Evolutionary conservation across 768 basidiomycete species (phyloP), one percentile per base, ranked within the genome.

Genomic region (Amanita polypyramis): DNA sequence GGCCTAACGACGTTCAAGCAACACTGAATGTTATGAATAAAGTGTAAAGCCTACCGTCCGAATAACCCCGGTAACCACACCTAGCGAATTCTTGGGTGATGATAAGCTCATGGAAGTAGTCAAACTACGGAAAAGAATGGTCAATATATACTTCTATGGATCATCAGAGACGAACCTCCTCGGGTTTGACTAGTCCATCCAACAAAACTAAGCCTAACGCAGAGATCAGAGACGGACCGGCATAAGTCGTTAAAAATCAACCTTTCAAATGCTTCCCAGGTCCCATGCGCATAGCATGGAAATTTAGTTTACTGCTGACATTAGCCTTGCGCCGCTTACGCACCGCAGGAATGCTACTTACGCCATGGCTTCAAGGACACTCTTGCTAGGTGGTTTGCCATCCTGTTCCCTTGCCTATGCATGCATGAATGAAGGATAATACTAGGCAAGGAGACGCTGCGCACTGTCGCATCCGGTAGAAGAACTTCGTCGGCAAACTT

Each of bases 211-310:
- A 70, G 5, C 91, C 91, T 61, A 35, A 20, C 23, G 38, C 17
- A 17, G 7, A 34, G 35, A 30, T 39, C 14, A 54, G 15, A 47
- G 25, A 40, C 12, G 10, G 7, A 38, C 25, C 17, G 33, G 38
- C 20, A 37, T 12, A 14, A 10, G 41, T 6, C 19, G 39, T 11
- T 27, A 17, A 15, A 11, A 20, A 46, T 47, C 8, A 37, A 58
- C 70, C 67, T 55, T 86, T 75, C 19, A 97, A 71, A 57, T 96
- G 92, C 62, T 87, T 87, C 21, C 91, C 92, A 19, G 94, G 94
- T 12, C 95, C 95, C 66, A 94, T 72, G 15, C 89, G 80, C 93
- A 96, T 95, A 11, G 89, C 87, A 60, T 90, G 86, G 15, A 97
- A 47, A 57, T 91, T 81, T 25, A 76, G 45, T 43, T 80, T 79